Evolutionary conservation across 495 filamentous ascomycete species (phyloP).

Genomic region (Hypoxylon crocopeplum): DNA sequence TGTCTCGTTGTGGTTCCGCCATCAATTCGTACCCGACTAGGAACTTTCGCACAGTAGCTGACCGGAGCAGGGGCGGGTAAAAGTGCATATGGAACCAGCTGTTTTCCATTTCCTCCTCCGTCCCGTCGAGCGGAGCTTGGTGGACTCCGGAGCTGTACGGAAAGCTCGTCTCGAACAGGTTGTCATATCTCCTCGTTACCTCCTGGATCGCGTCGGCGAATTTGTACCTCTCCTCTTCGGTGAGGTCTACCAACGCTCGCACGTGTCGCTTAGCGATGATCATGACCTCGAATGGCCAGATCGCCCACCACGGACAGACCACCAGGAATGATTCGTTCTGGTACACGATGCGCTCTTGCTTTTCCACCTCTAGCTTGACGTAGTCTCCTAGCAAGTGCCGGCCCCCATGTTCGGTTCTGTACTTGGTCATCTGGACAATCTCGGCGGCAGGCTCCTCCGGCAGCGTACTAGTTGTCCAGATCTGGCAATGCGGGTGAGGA

Average conservation of each 20-base stretch:
- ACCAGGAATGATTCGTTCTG: slow-evolving; percentile 83
- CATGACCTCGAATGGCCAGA: slow-evolving; percentile 97
- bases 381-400: slow-evolving; percentile 85
- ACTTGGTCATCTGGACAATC: slow-evolving; percentile 75
- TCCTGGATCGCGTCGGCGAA: slow-evolving; percentile 87
- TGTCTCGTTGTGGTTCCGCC: slow-evolving; percentile 96
- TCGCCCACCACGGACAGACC: slow-evolving; percentile 94
- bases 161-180: slow-evolving; percentile 95
- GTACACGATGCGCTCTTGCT: slow-evolving; percentile 84
- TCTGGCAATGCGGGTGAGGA: slow-evolving; percentile 94
- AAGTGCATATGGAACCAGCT: slow-evolving; percentile 97
- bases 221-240: slow-evolving; percentile 66
- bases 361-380: slow-evolving; percentile 78
- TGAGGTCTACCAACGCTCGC: slow-evolving; percentile 80
- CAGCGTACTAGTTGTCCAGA: slow-evolving; percentile 90
- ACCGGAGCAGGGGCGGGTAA: slow-evolving; percentile 90
- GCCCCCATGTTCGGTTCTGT: slow-evolving; percentile 73
- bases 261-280: slow-evolving; percentile 83
- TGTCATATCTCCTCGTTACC: slow-evolving; percentile 90
- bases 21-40: slow-evolving; percentile 94
- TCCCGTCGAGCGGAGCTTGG: slow-evolving; percentile 90
- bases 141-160: slow-evolving; percentile 93
- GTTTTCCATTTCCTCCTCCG: slow-evolving; percentile 79
- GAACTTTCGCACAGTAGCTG: slow-evolving; percentile 94
- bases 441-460: slow-evolving; percentile 88